Evolutionary conservation across 495 filamentous ascomycete species (phyloP), one percentile per base, ranked within the genome.

Genomic region (Penicillium simplicissimum): DNA sequence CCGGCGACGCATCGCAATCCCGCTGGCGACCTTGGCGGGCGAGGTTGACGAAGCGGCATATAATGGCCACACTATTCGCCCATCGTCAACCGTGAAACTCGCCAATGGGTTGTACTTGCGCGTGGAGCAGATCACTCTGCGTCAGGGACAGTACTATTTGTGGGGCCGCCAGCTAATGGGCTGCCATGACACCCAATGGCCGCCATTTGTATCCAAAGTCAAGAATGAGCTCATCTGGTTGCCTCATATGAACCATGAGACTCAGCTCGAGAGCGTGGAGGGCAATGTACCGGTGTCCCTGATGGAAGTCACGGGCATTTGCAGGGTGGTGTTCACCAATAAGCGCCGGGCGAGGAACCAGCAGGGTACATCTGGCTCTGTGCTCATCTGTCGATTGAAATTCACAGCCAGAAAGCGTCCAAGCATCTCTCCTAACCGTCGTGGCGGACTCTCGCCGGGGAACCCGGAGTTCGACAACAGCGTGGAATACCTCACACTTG

Each of bases 261-360:
- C 58, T n/a, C 21, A 63, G 38, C 63, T 60, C 62, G 6, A 60
- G 4, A 49, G 49, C 8, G 38, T 52, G 2, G 31, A 45, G 14
- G 38, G n/a, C 3, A 31, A 11, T 0, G 37, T 57, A 0, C 31
- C 25, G 0, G 40, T 79, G 0, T 53, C 66, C 4, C 13, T 75
- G 0, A 23, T 43, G 2, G 4, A 61, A 0, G 74, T 79, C 0
- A 67, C 58, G 23, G 43, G 59, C 0, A 55, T 75, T 47, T 65
- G 68, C 1, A 42, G 42, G 0, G 70, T 81, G 23, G 14, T 48
- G 8, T 75, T 79, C 51, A 79, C 71, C 8, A 81, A 77, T 36
- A n/a, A 42, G 13, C 71, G 71, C 25, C 40, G 43, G 40, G 34
- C 45, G 61, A 15, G 40, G 52, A 2, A 57, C 61, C 15, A 61